Percentiles rank a stretch among this genome's conserved stretches.
Evolutionary conservation across 1,284 basidiomycete species (phyloP).

Genomic region (Leccinum angustisporum): DNA sequence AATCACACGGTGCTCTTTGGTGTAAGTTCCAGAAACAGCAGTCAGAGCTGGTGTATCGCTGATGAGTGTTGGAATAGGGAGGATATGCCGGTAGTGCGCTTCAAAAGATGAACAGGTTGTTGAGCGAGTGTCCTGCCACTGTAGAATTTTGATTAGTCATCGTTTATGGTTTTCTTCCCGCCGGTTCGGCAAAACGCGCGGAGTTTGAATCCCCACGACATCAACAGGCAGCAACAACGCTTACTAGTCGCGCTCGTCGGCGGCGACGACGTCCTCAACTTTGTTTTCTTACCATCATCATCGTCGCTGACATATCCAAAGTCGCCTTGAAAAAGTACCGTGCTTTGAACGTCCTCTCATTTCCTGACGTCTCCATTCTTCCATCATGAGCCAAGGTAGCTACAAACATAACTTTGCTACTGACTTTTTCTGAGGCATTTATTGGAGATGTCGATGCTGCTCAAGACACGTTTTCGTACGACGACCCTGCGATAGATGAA

Average conservation of each 20-base stretch:
- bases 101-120: constrained; percentile 53
- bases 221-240: constrained; percentile 30
- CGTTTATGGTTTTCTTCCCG: background rate
- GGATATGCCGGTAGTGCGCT: constrained; percentile 55
- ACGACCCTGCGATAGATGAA: constrained; percentile 58
- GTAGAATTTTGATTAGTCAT: constrained; percentile 20
- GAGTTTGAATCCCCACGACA: constrained; percentile 12
- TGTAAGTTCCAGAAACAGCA: constrained; percentile 41
- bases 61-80: constrained; percentile 41
- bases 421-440: constrained; percentile 29
- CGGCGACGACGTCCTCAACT: constrained; percentile 17
- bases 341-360: background rate
- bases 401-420: constrained; percentile 25
- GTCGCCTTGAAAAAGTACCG: background rate
- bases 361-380: constrained; percentile 1
- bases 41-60: background rate
- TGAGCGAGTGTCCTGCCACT: constrained; percentile 34
- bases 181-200: background rate
- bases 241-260: constrained; percentile 25
- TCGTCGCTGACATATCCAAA: background rate
- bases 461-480: constrained; percentile 55
- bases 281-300: constrained; percentile 15
- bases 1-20: constrained; percentile 80
- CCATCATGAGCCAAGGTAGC: constrained; percentile 45
- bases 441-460: constrained; percentile 44